Evolutionary conservation across 2,329 filamentous ascomycete genomes (phyloP), one percentile per base, ranked within the genome.

Genomic region (Hymenoscyphus scutula): DNA sequence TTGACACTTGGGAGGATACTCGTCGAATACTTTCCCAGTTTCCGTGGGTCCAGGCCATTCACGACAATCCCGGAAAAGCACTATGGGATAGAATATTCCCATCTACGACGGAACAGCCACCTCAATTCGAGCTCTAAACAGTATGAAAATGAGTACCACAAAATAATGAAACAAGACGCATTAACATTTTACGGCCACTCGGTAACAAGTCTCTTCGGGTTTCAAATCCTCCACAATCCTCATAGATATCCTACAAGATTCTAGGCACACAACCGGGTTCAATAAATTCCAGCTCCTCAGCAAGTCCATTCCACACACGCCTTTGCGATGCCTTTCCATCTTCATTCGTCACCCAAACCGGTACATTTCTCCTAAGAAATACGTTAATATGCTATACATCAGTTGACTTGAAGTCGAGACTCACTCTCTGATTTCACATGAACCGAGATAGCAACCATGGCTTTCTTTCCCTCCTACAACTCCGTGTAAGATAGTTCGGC

Each of bases 401-500:
- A n/a, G 48, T 5, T 64, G 60, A 57, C 10, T 41, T 17, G n/a
- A 27, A 34, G 17, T 5, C 51, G 11, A 17, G 30, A 58, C 67
- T 56, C 38, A 67, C 63, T 67, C 66, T 10, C 53, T 54, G 32
- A 67, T 58, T 23, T 59, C 59, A 32, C 65, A 67, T 55, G 60
- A 48, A 37, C 54, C 29, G 11, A 61, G 55, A 30, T 61, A 61
- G 29, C 53, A 41, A 13, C 71, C 72, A 60, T 74, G 73, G 41
- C 68, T 71, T 5, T 73, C 66, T 32, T 69, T 65, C 1, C 68
- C 71, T 11, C 60, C 71, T 29, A 70, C 66, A 15, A 64, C 66
- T 5, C 62, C 73, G 58, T 72, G 63, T 30, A 75, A 53, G 27
- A 75, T 61, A 17, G 72, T 74, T 5, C 73, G 64, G 53, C 72